Conservation (phyloP, 305 asterid species). For the Withania somnifera region DNA sequence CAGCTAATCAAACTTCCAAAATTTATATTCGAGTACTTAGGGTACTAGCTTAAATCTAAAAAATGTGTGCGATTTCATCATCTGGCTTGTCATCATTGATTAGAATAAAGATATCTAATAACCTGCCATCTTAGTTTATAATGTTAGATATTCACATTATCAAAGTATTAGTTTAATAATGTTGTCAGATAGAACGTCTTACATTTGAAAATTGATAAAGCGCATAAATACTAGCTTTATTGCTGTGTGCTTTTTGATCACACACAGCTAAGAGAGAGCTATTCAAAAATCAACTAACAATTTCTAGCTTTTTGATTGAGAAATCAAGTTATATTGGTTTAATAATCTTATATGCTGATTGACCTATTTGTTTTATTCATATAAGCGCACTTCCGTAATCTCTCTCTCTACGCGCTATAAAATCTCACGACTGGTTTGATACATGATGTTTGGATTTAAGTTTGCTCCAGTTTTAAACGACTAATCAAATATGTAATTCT, state of each 20-base stretch:
- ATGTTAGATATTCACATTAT: neutral
- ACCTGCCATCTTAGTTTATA: conserved; percentile 27
- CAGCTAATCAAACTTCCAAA: conserved; percentile 22
- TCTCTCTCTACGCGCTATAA: neutral
- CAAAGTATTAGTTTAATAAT: neutral
- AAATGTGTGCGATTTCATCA: conserved; percentile 34
- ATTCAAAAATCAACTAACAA: neutral
- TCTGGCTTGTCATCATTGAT: conserved; percentile 43
- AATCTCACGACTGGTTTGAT: neutral
- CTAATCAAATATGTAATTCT: neutral
- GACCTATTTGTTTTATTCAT: neutral
- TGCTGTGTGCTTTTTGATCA: neutral
- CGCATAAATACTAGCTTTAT: neutral
- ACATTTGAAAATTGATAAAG: neutral
- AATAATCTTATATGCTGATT: neutral
- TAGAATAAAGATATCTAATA: conserved; percentile 12
- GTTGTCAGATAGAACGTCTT: neutral
- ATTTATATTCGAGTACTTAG: conserved; percentile 9
- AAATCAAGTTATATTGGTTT: neutral
- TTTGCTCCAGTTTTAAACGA: neutral
- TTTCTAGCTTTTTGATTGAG: neutral
- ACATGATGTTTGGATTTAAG: neutral
- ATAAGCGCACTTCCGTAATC: neutral
- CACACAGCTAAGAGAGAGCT: neutral
- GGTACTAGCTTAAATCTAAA: conserved; percentile 4